Conservation (phyloP, 2,329 filamentous ascomycete species). For the Penicillium sp. region DNA sequence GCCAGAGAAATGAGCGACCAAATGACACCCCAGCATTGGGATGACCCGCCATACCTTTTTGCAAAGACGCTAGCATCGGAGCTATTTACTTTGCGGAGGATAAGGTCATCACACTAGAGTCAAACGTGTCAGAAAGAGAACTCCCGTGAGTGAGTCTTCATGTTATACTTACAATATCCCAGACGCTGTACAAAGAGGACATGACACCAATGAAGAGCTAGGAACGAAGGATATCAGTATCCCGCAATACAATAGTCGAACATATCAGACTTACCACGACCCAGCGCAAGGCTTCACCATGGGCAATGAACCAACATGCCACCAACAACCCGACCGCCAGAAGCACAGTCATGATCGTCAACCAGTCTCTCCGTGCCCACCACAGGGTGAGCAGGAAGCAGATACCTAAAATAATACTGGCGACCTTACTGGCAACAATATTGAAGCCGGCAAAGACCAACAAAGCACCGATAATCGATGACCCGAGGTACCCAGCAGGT, state of each 20-base stretch:
- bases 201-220: slow-evolving; percentile 77
- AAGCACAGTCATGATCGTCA: slow-evolving; percentile 68
- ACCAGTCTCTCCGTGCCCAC: slow-evolving; percentile 76
- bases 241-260: not conserved
- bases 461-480: slow-evolving; percentile 70
- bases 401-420: slow-evolving; percentile 66
- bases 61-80: slow-evolving; percentile 78
- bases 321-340: slow-evolving; percentile 67
- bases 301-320: slow-evolving; percentile 74
- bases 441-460: slow-evolving; percentile 77
- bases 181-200: slow-evolving; percentile 74
- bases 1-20: slow-evolving; percentile 69
- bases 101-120: slow-evolving; percentile 67
- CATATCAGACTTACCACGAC: slow-evolving; percentile 54
- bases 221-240: not conserved
- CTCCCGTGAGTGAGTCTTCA: not conserved
- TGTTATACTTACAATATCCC: slow-evolving; percentile 62
- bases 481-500: slow-evolving; percentile 74
- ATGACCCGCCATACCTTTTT: slow-evolving; percentile 71
- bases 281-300: slow-evolving; percentile 69
- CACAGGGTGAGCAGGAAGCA: slow-evolving; percentile 76
- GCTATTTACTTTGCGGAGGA: slow-evolving; percentile 73
- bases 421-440: slow-evolving; percentile 76
- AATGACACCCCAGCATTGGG: slow-evolving; percentile 74
- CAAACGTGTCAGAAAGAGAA: not conserved